phyloP scores from a whole-genome alignment of 768 basidiomycete species.

The Coprinopsis strossmayeri region DNA sequence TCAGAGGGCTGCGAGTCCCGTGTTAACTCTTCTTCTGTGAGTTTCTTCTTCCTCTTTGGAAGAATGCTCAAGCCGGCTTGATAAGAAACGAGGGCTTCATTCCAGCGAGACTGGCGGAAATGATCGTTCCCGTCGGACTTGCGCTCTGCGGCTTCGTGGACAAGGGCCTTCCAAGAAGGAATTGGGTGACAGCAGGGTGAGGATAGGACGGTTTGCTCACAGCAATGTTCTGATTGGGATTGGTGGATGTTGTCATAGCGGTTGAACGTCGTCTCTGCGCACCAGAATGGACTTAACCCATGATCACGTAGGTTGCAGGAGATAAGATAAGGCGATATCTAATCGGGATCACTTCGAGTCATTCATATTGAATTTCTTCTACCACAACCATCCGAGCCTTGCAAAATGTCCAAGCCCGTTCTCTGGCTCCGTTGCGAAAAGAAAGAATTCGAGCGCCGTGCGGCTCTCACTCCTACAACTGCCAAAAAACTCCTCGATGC shows the following conservation, averaged over 20 bases:
- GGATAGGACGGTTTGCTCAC: not conserved
- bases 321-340: slow-evolving; percentile 10
- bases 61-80: slow-evolving; percentile 59
- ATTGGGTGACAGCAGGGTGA: not conserved
- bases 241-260: slow-evolving; percentile 1
- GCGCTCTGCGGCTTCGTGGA: slow-evolving; percentile 44
- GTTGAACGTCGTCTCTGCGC: not conserved
- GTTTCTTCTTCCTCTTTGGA: slow-evolving; percentile 37
- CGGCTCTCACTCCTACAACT: slow-evolving; percentile 89
- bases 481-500: slow-evolving; percentile 83
- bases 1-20: not conserved
- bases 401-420: slow-evolving; percentile 40
- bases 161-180: not conserved
- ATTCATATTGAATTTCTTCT: no score
- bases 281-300: no score
- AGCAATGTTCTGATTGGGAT: not conserved
- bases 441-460: slow-evolving; percentile 89
- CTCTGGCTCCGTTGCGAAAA: slow-evolving; percentile 98
- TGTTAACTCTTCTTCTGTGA: slow-evolving; percentile 1
- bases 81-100: slow-evolving; percentile 67
- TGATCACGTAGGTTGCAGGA: not conserved
- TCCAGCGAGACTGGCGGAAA: slow-evolving; percentile 63
- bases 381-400: no score
- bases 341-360: slow-evolving; percentile 1
- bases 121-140: slow-evolving; percentile 73